Evolutionary conservation across 345 rosid species (phyloP).

Genomic region (Kandelia obovata): DNA sequence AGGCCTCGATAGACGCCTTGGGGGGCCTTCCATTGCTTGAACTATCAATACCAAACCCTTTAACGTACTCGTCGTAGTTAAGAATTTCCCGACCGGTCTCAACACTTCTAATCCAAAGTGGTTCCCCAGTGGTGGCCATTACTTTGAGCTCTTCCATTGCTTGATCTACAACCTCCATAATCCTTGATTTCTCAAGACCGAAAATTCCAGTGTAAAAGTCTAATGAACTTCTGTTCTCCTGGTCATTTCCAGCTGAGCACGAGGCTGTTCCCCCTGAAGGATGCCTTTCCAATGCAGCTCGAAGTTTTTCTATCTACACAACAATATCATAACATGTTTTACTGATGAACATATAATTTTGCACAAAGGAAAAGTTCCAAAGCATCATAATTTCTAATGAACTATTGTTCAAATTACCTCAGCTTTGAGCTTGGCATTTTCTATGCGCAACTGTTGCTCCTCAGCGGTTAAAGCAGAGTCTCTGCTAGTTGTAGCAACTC

Average conservation of each 20-base stretch:
- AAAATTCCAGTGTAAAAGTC: slow-evolving; percentile 78
- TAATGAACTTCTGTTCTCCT: slow-evolving; percentile 65
- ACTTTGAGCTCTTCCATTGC: slow-evolving; percentile 73
- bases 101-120: slow-evolving; percentile 84
- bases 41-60: slow-evolving; percentile 58
- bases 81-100: slow-evolving; percentile 95
- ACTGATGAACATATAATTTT: not conserved
- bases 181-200: slow-evolving; percentile 70
- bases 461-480: slow-evolving; percentile 45
- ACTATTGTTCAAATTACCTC: slow-evolving; percentile 40
- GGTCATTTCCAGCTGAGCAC: slow-evolving; percentile 57
- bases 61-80: slow-evolving; percentile 84
- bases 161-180: slow-evolving; percentile 64
- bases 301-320: slow-evolving; percentile 64
- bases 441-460: slow-evolving; percentile 70
- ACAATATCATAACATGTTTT: too few species aligned
- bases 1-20: slow-evolving; percentile 76
- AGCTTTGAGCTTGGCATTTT: slow-evolving; percentile 81
- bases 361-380: not conserved
- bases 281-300: slow-evolving; percentile 55
- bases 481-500: slow-evolving; percentile 49
- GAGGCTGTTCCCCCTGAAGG: slow-evolving; percentile 53
- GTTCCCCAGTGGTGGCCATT: slow-evolving; percentile 76
- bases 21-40: slow-evolving; percentile 36
- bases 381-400: not conserved